Evolutionary conservation across 179 eudicot genomes (phyloP).

Genomic region (Sideroxylon spinosum): DNA sequence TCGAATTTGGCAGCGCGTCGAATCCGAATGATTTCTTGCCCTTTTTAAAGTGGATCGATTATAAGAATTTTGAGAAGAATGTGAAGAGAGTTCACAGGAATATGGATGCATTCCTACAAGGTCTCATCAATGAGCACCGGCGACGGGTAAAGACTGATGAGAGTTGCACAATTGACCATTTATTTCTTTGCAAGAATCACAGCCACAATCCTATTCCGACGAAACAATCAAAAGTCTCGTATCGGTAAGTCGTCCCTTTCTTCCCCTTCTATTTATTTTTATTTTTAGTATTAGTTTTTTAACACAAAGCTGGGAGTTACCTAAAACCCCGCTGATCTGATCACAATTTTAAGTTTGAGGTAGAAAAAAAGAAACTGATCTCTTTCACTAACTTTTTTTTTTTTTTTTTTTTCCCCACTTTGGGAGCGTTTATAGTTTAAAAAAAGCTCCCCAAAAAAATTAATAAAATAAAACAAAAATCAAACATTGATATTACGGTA

Average conservation of each 20-base stretch:
- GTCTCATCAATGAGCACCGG: slow-evolving; percentile 30
- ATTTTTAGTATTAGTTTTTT: no score
- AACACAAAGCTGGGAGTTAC: no score
- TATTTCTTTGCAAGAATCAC: slow-evolving; percentile 54
- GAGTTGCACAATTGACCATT: slow-evolving; percentile 37
- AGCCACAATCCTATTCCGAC: slow-evolving; percentile 51
- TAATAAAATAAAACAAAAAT: no score
- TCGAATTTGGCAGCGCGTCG: slow-evolving; percentile 28
- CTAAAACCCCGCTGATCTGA: no score
- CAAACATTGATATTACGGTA: no score
- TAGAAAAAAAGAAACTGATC: no score
- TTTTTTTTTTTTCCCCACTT: no score
- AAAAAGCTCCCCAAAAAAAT: no score
- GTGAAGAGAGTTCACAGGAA: neutral
- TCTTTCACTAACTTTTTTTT: no score
- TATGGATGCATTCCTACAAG: slow-evolving; percentile 24
- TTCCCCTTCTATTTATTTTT: no score
- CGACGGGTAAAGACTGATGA: neutral
- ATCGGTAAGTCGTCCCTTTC: slow-evolving; percentile 23
- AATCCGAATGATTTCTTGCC: slow-evolving; percentile 46
- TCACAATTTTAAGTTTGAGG: no score
- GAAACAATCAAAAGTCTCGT: slow-evolving; percentile 48
- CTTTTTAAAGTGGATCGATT: slow-evolving; percentile 41
- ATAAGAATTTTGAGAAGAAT: slow-evolving; percentile 21
- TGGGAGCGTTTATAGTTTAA: no score